phyloP scores from a whole-genome alignment of 148 eudicot genomes.

The Silene latifolia region DNA sequence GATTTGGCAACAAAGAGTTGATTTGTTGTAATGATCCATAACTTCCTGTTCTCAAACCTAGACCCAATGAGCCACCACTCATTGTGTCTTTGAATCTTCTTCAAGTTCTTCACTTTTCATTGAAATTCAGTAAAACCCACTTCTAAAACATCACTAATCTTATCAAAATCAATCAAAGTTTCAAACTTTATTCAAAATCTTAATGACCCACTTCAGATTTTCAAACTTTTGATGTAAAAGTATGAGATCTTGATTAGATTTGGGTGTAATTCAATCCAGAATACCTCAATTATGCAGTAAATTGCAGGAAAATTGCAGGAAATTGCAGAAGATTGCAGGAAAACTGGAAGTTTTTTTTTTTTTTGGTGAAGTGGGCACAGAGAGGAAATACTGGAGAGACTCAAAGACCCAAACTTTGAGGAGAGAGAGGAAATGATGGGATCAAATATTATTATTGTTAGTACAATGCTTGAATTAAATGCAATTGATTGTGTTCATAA shows the following conservation, averaged over 20 bases:
- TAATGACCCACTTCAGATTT: conserved; percentile 14
- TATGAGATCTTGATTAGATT: conserved; percentile 22
- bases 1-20: conserved; percentile 35
- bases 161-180: neutral
- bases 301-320: neutral
- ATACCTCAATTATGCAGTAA: neutral
- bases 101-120: conserved; percentile 56
- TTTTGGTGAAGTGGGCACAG: conserved; percentile 5
- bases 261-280: neutral
- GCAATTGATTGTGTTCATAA: too few relatives aligned
- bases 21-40: conserved; percentile 85
- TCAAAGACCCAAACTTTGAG: conserved; percentile 15
- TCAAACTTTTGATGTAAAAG: conserved; percentile 5
- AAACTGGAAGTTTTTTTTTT: neutral
- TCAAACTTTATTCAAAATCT: neutral
- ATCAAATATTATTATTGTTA: neutral
- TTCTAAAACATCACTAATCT: neutral
- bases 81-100: conserved; percentile 47
- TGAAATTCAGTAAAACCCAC: conserved; percentile 6
- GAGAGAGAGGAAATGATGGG: neutral
- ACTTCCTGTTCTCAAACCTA: conserved; percentile 88
- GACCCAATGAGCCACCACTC: conserved; percentile 94
- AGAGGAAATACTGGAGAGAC: neutral
- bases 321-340: neutral
- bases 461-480: too few relatives aligned